Percentiles rank a stretch among this genome's conserved stretches.
Evolutionary conservation across 2,329 filamentous ascomycete genomes (phyloP).

Genomic region (Myriosclerotinia curreyana): DNA sequence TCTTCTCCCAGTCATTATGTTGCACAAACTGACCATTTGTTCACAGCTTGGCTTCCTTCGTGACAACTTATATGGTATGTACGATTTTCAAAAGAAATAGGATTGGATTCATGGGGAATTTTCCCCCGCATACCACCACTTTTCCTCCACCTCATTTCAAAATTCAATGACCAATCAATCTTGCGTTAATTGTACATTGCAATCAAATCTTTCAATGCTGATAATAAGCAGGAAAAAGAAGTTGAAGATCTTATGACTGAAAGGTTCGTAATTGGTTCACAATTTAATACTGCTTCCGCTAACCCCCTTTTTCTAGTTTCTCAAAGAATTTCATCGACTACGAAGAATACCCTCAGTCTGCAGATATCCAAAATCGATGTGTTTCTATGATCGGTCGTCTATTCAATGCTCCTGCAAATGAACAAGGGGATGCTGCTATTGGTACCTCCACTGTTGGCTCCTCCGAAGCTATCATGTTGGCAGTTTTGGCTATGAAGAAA

Average conservation of each 20-base stretch:
- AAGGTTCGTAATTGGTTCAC: no score
- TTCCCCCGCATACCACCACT: no score
- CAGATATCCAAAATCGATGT: slow-evolving; percentile 88
- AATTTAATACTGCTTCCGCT: no score
- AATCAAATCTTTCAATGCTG: not conserved
- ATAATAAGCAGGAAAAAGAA: slow-evolving; percentile 69
- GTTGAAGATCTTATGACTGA: slow-evolving; percentile 95
- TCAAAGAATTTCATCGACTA: slow-evolving; percentile 97
- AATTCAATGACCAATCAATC: no score
- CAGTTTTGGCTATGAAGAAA: slow-evolving; percentile 88
- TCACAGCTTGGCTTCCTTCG: slow-evolving; percentile 78
- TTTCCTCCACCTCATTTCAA: no score
- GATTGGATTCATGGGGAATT: no score
- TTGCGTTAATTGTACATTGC: no score
- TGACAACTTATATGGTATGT: slow-evolving; percentile 90
- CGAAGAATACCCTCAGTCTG: slow-evolving; percentile 77
- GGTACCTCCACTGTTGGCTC: slow-evolving; percentile 87
- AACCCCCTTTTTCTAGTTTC: slow-evolving; percentile 42
- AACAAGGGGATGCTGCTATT: slow-evolving; percentile 61
- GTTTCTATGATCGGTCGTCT: slow-evolving; percentile 87
- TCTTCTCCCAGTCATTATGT: not conserved
- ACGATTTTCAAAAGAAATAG: no score
- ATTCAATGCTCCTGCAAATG: slow-evolving; percentile 70
- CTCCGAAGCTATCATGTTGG: slow-evolving; percentile 84
- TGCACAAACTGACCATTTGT: slow-evolving; percentile 21